Percentiles rank a stretch among this genome's conserved stretches.
Evolutionary conservation across 768 basidiomycete genomes (phyloP).

Genomic region (Amanita pallidorosea): DNA sequence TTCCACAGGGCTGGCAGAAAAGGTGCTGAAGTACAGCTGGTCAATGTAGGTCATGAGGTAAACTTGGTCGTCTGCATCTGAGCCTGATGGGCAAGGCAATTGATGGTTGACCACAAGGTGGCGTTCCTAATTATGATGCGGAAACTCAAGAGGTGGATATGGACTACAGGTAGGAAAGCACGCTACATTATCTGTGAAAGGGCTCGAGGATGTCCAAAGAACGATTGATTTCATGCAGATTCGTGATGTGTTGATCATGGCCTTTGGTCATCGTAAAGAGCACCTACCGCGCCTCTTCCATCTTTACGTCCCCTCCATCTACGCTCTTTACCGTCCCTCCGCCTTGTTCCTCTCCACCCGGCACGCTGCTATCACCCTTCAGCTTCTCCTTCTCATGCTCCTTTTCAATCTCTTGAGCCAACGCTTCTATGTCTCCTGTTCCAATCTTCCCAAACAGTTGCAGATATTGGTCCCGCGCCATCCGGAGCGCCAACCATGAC

Average conservation of each 20-base stretch:
- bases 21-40: no score
- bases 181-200: no score
- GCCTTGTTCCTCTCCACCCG: constrained; percentile 19
- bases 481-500: constrained; percentile 75
- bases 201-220: no score
- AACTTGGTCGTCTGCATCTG: no score
- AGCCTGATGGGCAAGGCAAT: no score
- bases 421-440: constrained; percentile 56
- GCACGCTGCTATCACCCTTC: constrained; percentile 22
- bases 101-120: no score
- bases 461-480: constrained; percentile 61
- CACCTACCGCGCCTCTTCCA: constrained; percentile 3
- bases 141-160: no score
- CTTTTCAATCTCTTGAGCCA: constrained; percentile 40
- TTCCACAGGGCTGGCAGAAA: no score
- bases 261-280: constrained; percentile 1
- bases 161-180: no score
- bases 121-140: no score
- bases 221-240: not conserved
- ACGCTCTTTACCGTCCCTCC: constrained; percentile 22
- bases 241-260: constrained; percentile 5
- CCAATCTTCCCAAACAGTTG: constrained; percentile 79
- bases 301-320: constrained; percentile 33
- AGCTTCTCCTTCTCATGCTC: constrained; percentile 29
- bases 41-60: no score